Evolutionary conservation across 176 grass and related monocot genomes (phyloP).

Genomic region (Triticum timopheevii): DNA sequence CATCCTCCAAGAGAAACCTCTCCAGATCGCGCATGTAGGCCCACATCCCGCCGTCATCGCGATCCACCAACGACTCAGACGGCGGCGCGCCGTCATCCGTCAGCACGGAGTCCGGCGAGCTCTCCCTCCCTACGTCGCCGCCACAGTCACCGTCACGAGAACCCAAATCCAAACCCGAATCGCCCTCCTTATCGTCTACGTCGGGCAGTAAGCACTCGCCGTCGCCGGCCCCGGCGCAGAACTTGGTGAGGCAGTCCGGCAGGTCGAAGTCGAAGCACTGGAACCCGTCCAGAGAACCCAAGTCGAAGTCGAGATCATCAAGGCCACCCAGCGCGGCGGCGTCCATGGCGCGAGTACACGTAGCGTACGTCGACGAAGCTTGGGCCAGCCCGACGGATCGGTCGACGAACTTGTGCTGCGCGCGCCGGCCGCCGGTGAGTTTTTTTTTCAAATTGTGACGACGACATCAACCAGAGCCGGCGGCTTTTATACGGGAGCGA

Average conservation of each 20-base stretch:
- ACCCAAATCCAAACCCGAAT: too few relatives aligned
- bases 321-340: not conserved
- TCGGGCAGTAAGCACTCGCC: not conserved
- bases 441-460: not conserved
- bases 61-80: not conserved
- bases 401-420: not conserved
- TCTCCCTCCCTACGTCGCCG: not conserved
- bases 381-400: too few relatives aligned
- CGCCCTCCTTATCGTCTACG: not conserved
- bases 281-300: not conserved
- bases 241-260: not conserved
- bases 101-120: not conserved
- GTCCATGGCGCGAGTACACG: not conserved
- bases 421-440: not conserved
- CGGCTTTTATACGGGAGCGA: not conserved
- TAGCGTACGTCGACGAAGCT: too few relatives aligned
- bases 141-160: not conserved
- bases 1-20: slow-evolving; percentile 15
- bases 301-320: not conserved
- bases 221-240: too few relatives aligned
- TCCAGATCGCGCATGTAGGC: slow-evolving; percentile 13
- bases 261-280: not conserved
- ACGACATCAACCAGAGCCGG: not conserved
- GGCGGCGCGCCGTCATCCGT: not conserved
- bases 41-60: not conserved